A percentile compares a stretch with the other conserved stretches of the same genome.
Evolutionary conservation across 2,329 filamentous ascomycete species (phyloP).

Genomic region (Hirsutella rhossiliensis): DNA sequence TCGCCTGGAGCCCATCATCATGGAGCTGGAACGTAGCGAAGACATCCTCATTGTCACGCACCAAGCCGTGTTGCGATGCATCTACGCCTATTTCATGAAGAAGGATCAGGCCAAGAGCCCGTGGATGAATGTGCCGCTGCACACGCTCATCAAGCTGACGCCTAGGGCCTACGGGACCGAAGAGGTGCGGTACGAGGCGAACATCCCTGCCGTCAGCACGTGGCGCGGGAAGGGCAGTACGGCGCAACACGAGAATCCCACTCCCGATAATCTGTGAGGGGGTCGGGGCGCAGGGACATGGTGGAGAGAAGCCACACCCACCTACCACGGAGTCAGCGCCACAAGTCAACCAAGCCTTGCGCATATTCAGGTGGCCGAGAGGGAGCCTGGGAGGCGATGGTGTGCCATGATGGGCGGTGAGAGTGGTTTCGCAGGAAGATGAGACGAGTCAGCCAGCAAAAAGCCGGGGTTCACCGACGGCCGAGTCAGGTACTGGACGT

Average conservation of each 20-base stretch:
- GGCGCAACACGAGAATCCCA: conserved; percentile 69
- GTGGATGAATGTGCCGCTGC: conserved; percentile 97
- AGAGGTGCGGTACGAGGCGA: conserved; percentile 75
- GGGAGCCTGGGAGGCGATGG: no score
- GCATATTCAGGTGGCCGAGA: no score
- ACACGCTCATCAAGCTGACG: conserved; percentile 93
- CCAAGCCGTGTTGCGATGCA: conserved; percentile 90
- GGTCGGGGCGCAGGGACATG: no score
- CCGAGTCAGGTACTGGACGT: no score
- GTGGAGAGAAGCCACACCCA: no score
- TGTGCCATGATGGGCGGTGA: no score
- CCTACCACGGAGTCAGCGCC: no score
- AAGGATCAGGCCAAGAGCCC: conserved; percentile 84
- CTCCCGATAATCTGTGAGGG: conserved; percentile 20
- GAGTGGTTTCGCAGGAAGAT: no score
- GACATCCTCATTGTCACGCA: conserved; percentile 98
- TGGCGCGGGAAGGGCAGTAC: conserved; percentile 91
- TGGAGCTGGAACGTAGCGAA: conserved; percentile 93
- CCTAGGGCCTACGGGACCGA: conserved; percentile 89
- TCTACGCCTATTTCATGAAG: conserved; percentile 99
- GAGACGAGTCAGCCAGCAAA: no score
- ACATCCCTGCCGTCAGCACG: conserved; percentile 92
- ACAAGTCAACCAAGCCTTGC: no score
- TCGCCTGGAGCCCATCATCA: conserved; percentile 95
- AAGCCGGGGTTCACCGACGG: no score